A percentile compares a stretch with the other conserved stretches of the same genome.
phyloP scores from a whole-genome alignment of 202 grass and related monocot genomes.

The Saccharum hybrid region DNA sequence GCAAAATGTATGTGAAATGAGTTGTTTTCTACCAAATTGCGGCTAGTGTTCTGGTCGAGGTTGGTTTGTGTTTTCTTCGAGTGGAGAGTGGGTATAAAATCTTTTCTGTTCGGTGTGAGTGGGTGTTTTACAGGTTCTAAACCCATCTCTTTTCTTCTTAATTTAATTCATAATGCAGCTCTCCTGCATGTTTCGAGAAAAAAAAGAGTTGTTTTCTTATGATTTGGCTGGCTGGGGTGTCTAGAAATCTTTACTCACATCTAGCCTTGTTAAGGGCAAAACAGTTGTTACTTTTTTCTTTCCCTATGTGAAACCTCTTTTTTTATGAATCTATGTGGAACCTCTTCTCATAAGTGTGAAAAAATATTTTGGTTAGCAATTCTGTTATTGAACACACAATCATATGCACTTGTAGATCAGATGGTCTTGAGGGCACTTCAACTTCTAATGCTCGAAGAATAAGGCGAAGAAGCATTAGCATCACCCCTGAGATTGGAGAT shows the following conservation, averaged over 20 bases:
- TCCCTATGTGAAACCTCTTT: background rate
- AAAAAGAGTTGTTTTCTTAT: background rate
- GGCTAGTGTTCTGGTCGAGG: background rate
- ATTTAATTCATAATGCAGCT: background rate
- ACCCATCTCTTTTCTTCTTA: background rate
- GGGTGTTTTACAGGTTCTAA: background rate
- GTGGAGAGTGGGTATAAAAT: background rate
- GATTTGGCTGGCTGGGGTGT: background rate
- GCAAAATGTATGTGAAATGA: background rate
- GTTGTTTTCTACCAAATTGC: background rate
- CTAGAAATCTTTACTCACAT: conserved; percentile 24
- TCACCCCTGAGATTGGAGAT: conserved; percentile 98
- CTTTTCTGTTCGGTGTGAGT: background rate
- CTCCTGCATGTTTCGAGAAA: background rate
- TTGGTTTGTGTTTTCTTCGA: background rate
- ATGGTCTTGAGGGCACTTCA: conserved; percentile 67
- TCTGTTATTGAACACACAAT: conserved; percentile 34
- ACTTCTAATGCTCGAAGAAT: conserved; percentile 81
- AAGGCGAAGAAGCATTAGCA: conserved; percentile 93
- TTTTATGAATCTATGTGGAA: conserved; percentile 3
- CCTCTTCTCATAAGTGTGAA: conserved; percentile 37
- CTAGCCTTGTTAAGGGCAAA: conserved; percentile 2
- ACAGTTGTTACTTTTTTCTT: background rate
- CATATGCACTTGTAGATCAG: conserved; percentile 70
- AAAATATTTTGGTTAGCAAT: conserved; percentile 16